These are phyloP conservation scores for Colletotrichum paranaense DNA, from an alignment of 2,329 filamentous ascomycete genomes.

Conservation along the genomic window DNA sequence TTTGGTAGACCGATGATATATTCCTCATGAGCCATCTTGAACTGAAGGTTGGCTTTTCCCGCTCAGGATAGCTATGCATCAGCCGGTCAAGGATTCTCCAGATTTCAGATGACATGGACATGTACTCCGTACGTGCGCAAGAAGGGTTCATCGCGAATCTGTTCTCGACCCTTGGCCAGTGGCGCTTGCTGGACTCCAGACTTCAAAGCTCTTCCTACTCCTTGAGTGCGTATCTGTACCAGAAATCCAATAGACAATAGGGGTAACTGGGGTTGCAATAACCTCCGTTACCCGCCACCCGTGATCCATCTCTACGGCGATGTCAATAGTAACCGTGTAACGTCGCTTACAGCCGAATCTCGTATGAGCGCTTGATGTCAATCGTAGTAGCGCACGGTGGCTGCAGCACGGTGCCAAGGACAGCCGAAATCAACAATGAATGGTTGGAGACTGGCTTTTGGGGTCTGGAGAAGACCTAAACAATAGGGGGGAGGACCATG, in stretches of 20 bases:
- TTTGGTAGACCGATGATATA: no score
- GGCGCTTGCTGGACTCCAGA: neutral
- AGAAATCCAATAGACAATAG: slow-evolving; percentile 2
- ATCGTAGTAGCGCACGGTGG: slow-evolving; percentile 1
- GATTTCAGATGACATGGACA: neutral
- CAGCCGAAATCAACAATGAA: neutral
- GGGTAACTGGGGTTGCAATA: slow-evolving; percentile 5
- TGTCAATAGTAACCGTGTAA: neutral
- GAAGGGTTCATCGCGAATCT: slow-evolving; percentile 23
- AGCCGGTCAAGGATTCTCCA: neutral
- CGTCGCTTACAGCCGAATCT: slow-evolving; percentile 14
- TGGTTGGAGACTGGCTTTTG: neutral
- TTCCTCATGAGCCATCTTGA: neutral
- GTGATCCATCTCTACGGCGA: neutral
- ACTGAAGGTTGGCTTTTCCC: neutral
- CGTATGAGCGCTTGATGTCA: slow-evolving; percentile 18
- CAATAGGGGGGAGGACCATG: slow-evolving; percentile 1
- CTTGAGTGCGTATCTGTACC: no score
- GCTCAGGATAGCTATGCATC: neutral
- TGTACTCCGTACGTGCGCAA: slow-evolving; percentile 4
- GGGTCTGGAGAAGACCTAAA: neutral
- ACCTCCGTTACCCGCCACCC: neutral
- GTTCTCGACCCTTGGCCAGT: neutral
- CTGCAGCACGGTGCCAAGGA: slow-evolving; percentile 2
- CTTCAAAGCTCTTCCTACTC: slow-evolving; percentile 3